Evolutionary conservation across 352 stramenopile genomes (phyloP).

Genomic region (Thalassiosira livingstoniorum): DNA sequence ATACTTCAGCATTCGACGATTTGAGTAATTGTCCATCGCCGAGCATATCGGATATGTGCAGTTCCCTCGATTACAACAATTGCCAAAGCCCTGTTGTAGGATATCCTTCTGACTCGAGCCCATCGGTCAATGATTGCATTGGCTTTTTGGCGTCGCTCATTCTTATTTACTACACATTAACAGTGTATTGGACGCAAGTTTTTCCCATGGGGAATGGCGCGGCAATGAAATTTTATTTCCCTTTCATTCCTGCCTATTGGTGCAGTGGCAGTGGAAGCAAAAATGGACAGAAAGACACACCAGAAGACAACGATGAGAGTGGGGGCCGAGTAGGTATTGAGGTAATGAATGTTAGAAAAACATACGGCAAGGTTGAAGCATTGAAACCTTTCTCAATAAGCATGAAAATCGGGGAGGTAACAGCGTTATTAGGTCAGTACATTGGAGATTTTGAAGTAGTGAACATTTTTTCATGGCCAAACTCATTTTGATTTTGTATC

Average conservation of each 20-base stretch:
- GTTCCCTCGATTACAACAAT: neutral
- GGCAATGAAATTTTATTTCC: slow-evolving; percentile 57
- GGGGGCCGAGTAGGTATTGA: slow-evolving; percentile 40
- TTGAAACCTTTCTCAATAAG: slow-evolving; percentile 62
- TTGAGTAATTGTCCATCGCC: slow-evolving; percentile 50
- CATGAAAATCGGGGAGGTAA: slow-evolving; percentile 64
- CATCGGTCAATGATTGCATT: slow-evolving; percentile 57
- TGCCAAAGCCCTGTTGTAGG: slow-evolving; percentile 24
- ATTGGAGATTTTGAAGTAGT: too few species aligned
- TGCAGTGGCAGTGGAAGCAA: neutral
- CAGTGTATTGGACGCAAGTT: slow-evolving; percentile 57
- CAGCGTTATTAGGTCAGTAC: slow-evolving; percentile 85
- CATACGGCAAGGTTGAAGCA: slow-evolving; percentile 69
- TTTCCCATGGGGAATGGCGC: slow-evolving; percentile 60
- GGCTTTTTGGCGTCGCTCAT: slow-evolving; percentile 54
- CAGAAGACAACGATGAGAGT: slow-evolving; percentile 1
- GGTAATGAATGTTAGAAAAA: slow-evolving; percentile 54
- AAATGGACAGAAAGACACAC: neutral
- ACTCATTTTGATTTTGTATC: too few species aligned
- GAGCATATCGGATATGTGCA: slow-evolving; percentile 31
- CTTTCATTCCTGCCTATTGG: slow-evolving; percentile 58
- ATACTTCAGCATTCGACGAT: neutral
- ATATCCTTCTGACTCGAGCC: slow-evolving; percentile 42
- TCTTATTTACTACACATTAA: slow-evolving; percentile 63
- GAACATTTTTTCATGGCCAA: too few species aligned